Evolutionary conservation across 2,329 filamentous ascomycete genomes (phyloP).

Genomic region (Aspergillus fumigatus): DNA sequence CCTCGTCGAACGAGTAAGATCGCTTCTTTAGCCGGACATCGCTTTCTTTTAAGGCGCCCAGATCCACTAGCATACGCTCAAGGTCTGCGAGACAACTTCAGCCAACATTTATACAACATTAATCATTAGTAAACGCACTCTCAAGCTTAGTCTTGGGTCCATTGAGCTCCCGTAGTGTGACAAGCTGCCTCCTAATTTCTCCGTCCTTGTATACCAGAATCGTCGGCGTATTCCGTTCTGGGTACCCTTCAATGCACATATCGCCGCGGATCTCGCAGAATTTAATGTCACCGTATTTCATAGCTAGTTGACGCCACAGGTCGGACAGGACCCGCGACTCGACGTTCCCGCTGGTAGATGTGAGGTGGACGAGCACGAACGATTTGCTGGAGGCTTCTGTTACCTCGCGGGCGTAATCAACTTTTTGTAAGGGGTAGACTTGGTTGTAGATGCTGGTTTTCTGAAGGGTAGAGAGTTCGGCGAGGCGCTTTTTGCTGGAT

Average conservation of each 20-base stretch:
- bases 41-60: conserved; percentile 72
- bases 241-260: conserved; percentile 94
- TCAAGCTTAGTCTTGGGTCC: conserved; percentile 66
- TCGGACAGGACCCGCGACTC: conserved; percentile 81
- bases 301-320: conserved; percentile 78
- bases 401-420: conserved; percentile 85
- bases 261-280: conserved; percentile 93
- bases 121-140: conserved; percentile 27
- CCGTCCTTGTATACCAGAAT: conserved; percentile 89
- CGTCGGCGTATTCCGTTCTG: conserved; percentile 89
- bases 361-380: conserved; percentile 72
- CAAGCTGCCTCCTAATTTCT: conserved; percentile 84
- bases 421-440: conserved; percentile 91
- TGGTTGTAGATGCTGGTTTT: conserved; percentile 78
- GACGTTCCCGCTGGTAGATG: conserved; percentile 71
- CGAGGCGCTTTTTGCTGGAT: conserved; percentile 69
- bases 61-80: conserved; percentile 73
- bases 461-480: conserved; percentile 70
- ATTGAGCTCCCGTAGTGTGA: conserved; percentile 77
- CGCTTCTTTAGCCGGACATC: conserved; percentile 67
- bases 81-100: conserved; percentile 48
- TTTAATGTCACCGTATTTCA: conserved; percentile 88
- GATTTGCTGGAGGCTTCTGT: conserved; percentile 77
- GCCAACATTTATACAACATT: conserved; percentile 8
- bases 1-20: conserved; percentile 54